Conservation (phyloP, 2,329 filamentous ascomycete genomes). For the Colletotrichum higginsianum region DNA sequence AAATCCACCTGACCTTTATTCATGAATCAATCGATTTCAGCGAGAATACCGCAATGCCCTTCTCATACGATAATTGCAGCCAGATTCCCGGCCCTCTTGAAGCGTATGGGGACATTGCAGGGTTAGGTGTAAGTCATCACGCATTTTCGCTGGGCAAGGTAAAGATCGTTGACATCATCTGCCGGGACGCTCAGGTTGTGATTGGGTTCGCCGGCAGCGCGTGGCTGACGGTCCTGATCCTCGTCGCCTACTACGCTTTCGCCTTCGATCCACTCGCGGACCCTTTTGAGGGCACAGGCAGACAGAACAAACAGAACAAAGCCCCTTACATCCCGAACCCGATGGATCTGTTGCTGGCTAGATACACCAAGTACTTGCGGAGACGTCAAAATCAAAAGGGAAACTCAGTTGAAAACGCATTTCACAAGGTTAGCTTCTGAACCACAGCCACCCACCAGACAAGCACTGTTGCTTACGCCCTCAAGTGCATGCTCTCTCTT, state of each 20-base stretch:
- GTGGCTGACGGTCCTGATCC: slow-evolving; percentile 7
- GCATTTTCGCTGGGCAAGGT: not conserved
- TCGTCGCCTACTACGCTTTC: slow-evolving; percentile 1
- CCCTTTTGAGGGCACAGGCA: not conserved
- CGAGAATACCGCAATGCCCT: no score
- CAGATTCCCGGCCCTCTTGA: not conserved
- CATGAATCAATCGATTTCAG: no score
- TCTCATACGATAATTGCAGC: not conserved
- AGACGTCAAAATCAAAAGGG: not conserved
- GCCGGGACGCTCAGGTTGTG: not conserved
- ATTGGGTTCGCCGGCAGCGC: slow-evolving; percentile 7
- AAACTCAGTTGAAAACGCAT: not conserved
- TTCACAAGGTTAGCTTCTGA: slow-evolving; percentile 1
- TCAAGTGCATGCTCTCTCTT: slow-evolving; percentile 19
- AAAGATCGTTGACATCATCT: no score
- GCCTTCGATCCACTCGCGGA: slow-evolving; percentile 1
- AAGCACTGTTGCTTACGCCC: not conserved
- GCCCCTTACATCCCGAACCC: not conserved
- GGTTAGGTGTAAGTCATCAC: slow-evolving; percentile 9
- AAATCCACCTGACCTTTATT: no score
- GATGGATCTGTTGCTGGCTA: not conserved
- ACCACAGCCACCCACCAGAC: no score
- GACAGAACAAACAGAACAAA: not conserved
- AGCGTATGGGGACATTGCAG: slow-evolving; percentile 18
- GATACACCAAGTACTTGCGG: not conserved